These are phyloP conservation scores for Trichoderma sp. DNA, from an alignment of 2,329 filamentous ascomycete species.

Conservation along the genomic window DNA sequence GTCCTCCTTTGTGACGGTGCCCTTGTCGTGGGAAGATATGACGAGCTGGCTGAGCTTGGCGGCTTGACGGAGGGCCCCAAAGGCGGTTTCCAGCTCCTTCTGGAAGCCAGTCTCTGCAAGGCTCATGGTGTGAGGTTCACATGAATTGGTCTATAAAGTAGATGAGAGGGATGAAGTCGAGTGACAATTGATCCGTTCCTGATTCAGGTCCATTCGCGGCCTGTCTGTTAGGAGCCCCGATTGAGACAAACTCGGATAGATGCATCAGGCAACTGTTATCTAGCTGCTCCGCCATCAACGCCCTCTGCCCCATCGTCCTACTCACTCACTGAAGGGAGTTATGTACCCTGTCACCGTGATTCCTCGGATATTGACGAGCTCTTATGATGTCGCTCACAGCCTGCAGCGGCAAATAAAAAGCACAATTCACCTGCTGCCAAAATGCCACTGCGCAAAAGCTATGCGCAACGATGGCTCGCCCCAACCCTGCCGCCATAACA, in stretches of 20 bases:
- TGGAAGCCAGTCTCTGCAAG: slow-evolving; percentile 38
- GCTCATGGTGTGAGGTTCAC: slow-evolving; percentile 40
- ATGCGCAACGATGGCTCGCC: slow-evolving; percentile 32
- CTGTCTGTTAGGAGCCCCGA: slow-evolving; percentile 30
- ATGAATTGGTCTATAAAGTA: neutral
- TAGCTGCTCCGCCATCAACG: neutral
- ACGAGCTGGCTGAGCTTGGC: slow-evolving; percentile 54
- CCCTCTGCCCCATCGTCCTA: neutral
- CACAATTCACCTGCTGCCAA: neutral
- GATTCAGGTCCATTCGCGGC: neutral
- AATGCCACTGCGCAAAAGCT: slow-evolving; percentile 5
- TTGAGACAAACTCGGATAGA: slow-evolving; percentile 35
- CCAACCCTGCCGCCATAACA: slow-evolving; percentile 38
- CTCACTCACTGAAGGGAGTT: no score
- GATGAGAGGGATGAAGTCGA: neutral
- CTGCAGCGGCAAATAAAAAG: neutral
- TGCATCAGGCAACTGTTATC: slow-evolving; percentile 31
- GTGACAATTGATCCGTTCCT: neutral
- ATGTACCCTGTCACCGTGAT: no score
- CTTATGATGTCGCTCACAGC: neutral
- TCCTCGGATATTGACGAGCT: neutral
- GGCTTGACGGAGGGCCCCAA: slow-evolving; percentile 49
- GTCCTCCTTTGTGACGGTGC: slow-evolving; percentile 56
- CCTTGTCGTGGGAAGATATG: slow-evolving; percentile 52
- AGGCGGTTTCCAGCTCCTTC: slow-evolving; percentile 48